Conservation (phyloP, 257 asterid genomes). For the Solanum peruvianum region DNA sequence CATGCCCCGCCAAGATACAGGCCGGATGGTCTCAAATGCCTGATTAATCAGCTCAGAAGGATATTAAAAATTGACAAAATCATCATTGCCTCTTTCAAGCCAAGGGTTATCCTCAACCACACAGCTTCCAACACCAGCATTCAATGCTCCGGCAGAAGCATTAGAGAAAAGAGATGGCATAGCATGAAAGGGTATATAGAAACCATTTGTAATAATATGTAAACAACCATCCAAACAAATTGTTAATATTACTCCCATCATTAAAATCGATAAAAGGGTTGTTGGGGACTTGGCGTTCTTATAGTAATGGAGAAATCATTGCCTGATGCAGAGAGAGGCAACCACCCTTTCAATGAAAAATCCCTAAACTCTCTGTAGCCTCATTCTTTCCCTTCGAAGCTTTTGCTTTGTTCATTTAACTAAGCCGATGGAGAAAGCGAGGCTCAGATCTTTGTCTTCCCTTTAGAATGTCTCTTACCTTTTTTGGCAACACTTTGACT, state of each 20-base stretch:
- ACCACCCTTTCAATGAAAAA: constrained; percentile 32
- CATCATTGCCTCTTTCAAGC: background rate
- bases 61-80: background rate
- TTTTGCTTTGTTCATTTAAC: background rate
- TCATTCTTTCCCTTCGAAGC: background rate
- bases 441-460: background rate
- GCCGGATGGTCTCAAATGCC: background rate
- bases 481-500: background rate
- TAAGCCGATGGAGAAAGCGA: background rate
- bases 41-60: background rate
- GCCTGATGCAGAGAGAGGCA: constrained; percentile 38
- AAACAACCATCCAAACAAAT: background rate
- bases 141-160: background rate
- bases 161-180: background rate
- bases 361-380: background rate
- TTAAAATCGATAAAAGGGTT: background rate
- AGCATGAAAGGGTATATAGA: background rate
- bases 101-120: background rate
- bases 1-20: background rate
- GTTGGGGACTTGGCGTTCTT: background rate
- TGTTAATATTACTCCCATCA: background rate
- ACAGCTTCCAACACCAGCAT: background rate
- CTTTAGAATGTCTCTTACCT: background rate
- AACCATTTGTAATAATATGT: background rate
- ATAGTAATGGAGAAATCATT: background rate